Conservation (phyloP, 2,329 filamentous ascomycete species). For the Aspergillus caelatus region DNA sequence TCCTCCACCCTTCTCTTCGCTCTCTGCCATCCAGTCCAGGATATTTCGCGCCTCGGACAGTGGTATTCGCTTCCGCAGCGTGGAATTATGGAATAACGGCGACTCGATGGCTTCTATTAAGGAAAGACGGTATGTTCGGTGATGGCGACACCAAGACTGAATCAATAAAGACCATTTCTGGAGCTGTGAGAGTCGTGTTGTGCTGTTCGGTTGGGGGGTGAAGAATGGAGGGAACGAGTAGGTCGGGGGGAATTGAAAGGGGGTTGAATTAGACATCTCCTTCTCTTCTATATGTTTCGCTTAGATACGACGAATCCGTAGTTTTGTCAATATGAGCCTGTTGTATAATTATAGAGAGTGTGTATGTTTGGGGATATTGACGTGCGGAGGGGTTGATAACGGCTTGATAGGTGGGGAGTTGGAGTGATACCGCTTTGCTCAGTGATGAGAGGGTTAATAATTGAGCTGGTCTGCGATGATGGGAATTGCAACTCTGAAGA, state of each 20-base stretch:
- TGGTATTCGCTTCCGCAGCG: slow-evolving; percentile 49
- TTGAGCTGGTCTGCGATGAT: not conserved
- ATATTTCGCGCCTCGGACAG: slow-evolving; percentile 57
- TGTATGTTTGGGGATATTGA: not conserved
- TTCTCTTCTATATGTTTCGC: not conserved
- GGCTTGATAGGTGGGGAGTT: not conserved
- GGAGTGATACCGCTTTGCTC: not conserved
- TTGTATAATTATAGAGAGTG: not conserved
- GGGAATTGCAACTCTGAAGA: not conserved
- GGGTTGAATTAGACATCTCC: slow-evolving; percentile 18
- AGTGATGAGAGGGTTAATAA: not conserved
- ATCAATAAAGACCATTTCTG: slow-evolving; percentile 85
- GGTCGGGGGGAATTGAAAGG: slow-evolving; percentile 45
- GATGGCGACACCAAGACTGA: slow-evolving; percentile 77
- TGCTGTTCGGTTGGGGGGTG: slow-evolving; percentile 50
- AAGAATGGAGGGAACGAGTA: slow-evolving; percentile 58
- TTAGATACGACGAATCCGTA: too few species aligned
- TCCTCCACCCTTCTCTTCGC: slow-evolving; percentile 48
- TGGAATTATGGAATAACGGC: slow-evolving; percentile 58
- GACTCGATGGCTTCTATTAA: slow-evolving; percentile 64
- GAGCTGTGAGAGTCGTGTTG: slow-evolving; percentile 56
- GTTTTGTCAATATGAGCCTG: not conserved
- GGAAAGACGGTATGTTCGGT: slow-evolving; percentile 75
- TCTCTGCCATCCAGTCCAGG: slow-evolving; percentile 57
- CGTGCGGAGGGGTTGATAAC: not conserved